These are phyloP conservation scores for Jimgerdemannia lactiflua DNA, from an alignment of 192 early-diverging fungal genomes.

Conservation along the genomic window DNA sequence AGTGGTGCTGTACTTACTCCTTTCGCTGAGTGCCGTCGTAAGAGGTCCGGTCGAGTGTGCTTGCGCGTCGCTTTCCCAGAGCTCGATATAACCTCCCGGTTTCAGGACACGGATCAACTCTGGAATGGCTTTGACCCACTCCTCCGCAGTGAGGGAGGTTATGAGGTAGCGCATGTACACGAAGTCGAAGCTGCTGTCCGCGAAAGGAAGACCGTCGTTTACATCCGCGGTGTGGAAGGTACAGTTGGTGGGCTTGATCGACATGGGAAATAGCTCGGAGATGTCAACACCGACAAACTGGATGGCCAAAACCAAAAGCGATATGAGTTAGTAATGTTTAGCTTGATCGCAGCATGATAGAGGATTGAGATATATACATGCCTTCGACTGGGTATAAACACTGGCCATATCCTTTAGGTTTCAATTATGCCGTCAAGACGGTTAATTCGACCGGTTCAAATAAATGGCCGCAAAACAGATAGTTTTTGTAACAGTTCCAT, in stretches of 20 bases:
- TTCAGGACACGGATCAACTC: conserved; percentile 23
- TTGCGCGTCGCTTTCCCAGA: conserved; percentile 22
- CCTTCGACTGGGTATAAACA: too few species aligned
- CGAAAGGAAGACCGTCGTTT: conserved; percentile 25
- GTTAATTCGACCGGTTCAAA: too few species aligned
- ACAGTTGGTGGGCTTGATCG: conserved; percentile 34
- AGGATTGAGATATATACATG: too few species aligned
- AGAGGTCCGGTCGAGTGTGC: background rate
- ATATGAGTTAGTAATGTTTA: too few species aligned
- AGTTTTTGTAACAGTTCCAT: too few species aligned
- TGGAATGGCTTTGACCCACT: conserved; percentile 25
- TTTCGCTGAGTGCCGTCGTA: too few species aligned
- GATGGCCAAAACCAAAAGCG: too few species aligned
- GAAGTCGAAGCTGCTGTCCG: conserved; percentile 24
- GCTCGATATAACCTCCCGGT: conserved; percentile 33
- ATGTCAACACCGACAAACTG: conserved; percentile 36
- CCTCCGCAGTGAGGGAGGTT: conserved; percentile 18
- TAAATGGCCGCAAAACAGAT: too few species aligned
- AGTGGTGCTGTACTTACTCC: too few species aligned
- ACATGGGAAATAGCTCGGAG: conserved; percentile 29
- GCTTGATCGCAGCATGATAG: too few species aligned
- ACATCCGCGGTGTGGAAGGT: conserved; percentile 23
- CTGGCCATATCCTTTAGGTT: too few species aligned
- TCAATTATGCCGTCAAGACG: too few species aligned
- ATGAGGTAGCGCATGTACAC: conserved; percentile 28